phyloP scores from a whole-genome alignment of 1,284 basidiomycete genomes.

The Inonotus hispidus region DNA sequence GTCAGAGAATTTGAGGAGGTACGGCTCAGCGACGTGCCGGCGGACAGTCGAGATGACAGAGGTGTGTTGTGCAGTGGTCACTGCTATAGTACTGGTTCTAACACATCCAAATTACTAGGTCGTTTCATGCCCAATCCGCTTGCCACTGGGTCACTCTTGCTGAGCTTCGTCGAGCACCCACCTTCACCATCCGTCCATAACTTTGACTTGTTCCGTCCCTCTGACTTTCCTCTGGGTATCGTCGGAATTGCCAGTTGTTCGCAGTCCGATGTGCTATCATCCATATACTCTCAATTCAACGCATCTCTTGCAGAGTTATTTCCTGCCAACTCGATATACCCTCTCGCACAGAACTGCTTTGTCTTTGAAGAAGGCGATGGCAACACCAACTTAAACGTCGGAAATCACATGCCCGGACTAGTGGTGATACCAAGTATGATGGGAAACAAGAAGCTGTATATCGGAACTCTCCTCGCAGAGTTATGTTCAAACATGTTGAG shows the following conservation, averaged over 20 bases:
- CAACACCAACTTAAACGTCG: slow-evolving; percentile 47
- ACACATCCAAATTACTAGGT: slow-evolving; percentile 40
- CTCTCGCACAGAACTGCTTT: slow-evolving; percentile 71
- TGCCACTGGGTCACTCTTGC: slow-evolving; percentile 67
- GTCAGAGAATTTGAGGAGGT: slow-evolving; percentile 67
- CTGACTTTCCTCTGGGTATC: slow-evolving; percentile 73
- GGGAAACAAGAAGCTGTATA: slow-evolving; percentile 76
- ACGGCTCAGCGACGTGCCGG: slow-evolving; percentile 72
- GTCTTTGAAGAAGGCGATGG: slow-evolving; percentile 73
- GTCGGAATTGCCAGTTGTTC: slow-evolving; percentile 72
- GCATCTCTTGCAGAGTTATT: slow-evolving; percentile 55
- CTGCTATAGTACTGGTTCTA: background rate
- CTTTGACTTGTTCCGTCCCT: slow-evolving; percentile 65
- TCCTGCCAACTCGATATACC: slow-evolving; percentile 63
- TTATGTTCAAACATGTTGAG: slow-evolving; percentile 79
- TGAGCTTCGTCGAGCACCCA: slow-evolving; percentile 68
- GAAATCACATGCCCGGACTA: slow-evolving; percentile 55
- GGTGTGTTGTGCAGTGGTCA: slow-evolving; percentile 38
- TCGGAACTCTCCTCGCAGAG: slow-evolving; percentile 82
- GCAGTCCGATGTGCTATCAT: slow-evolving; percentile 47
- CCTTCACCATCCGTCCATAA: slow-evolving; percentile 51
- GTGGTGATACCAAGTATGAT: slow-evolving; percentile 74
- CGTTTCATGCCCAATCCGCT: slow-evolving; percentile 79
- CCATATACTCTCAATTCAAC: slow-evolving; percentile 64
- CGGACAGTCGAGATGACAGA: slow-evolving; percentile 71